Evolutionary conservation across 2,329 filamentous ascomycete genomes (phyloP), one percentile per base, ranked within the genome.

Genomic region (Colletotrichum musae): DNA sequence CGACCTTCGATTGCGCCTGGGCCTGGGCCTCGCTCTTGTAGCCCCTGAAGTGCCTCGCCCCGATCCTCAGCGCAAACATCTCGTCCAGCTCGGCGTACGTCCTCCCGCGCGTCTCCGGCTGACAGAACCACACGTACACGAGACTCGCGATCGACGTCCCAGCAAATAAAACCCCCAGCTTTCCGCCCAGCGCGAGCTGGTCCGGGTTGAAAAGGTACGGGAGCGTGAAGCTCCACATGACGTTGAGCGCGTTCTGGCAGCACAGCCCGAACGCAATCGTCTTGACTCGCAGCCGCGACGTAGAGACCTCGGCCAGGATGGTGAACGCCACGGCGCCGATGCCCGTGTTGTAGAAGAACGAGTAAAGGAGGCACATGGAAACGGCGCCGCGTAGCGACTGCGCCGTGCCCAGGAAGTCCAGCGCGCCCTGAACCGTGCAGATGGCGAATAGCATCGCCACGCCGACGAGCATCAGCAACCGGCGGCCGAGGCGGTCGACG

Each of bases 161-260:
- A 0, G 76, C 78, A 70, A 81, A 84, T 2, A 83, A 72, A 43
- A 83, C 84, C 0, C 75, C 76, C 1, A 80, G 79, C 72, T 83
- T 83, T 1, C 77, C 79, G 6, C 76, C 76, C 3, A 81, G 72
- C 57, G 81, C 78, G 6, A 50, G 66, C 59, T 70, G 58, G 51
- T 71, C 64, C 10, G 63, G 68, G 28, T 72, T 72, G 54, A 72
- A 65, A 24, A 71, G 53, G 47, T 69, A 63, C 2, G 69, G 68
- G 4, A 72, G 54, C 2, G 62, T 58, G 26, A 71, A 69, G 12
- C 52, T 62, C 68, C 69, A 72, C 18, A 71, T 54, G 47, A 70
- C 56, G 47, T 60, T 58, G 21, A 73, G 28, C n/a, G 58, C 7
- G 62, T 77, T 77, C 67, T 80, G 77, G 16, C 76, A 61, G 2